Evolutionary conservation across 129 eudicot genomes (phyloP), one percentile per base, ranked within the genome.

Genomic region (Lactuca sativa): DNA sequence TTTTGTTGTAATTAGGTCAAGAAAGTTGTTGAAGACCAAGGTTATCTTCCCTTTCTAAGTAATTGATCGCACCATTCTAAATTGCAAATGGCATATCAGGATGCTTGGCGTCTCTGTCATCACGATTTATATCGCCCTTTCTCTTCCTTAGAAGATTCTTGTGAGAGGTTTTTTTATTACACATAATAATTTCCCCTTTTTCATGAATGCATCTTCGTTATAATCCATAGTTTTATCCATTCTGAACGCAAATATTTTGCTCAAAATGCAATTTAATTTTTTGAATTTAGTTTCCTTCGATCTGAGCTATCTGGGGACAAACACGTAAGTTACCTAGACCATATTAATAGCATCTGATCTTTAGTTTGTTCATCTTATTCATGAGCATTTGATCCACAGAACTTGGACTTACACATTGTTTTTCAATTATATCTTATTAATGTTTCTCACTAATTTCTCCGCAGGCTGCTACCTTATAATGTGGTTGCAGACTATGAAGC

Each of bases 401-500:
- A 25, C 30, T 25, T 25, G 30, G 30, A 25, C 0, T 25, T 25
- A 25, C 30, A 25, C 30, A 25, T 25, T 25, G 30, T 25, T 25
- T 25, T 25, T 25, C 30, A 25, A 25, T 25, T 11, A 43, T 15
- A 59, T 43, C 12, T 10, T 21, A 11, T 66, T 56, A 58, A 56
- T 40, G 54, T 48, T 61, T 51, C 9, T 47, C 17, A 14, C 34
- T 47, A 5, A 63, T 62, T 11, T 47, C 54, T 48, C 11, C 71
- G 64, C 78, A 91, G 97, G 86, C 79, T 91, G 55, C 82, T 91
- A 66, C 97, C 96, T 44, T 91, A 91, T 79, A 93, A 91, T 80
- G 96, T 91, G 68, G 93, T 91, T 56, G 93, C 96, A 16, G 93
- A 91, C 77, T 91, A 88, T 74, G 96, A 91, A 84, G 93, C 93